phyloP scores from a whole-genome alignment of 2,329 filamentous ascomycete genomes.

The Exophiala bonariae region DNA sequence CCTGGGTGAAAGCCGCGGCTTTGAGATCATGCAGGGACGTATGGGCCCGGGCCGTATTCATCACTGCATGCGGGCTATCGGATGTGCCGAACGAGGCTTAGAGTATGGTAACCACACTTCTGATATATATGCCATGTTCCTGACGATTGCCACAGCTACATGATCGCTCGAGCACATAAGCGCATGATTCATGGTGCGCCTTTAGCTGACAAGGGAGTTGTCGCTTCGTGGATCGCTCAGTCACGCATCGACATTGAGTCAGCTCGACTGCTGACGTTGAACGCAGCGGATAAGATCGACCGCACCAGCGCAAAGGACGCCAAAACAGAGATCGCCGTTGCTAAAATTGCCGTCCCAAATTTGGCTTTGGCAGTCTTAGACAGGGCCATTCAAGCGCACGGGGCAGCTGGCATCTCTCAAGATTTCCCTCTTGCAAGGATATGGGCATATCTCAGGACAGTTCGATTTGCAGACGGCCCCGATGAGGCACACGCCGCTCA shows the following conservation, averaged over 20 bases:
- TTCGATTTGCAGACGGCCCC: constrained; percentile 86
- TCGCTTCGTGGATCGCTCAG: constrained; percentile 90
- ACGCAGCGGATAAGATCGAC: constrained; percentile 95
- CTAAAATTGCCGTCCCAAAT: constrained; percentile 88
- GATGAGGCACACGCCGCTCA: constrained; percentile 85
- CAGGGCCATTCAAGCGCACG: constrained; percentile 89
- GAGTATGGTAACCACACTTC: constrained; percentile 1
- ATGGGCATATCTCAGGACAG: constrained; percentile 77
- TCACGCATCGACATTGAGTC: constrained; percentile 93
- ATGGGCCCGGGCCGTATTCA: constrained; percentile 95
- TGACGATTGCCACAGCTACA: no score
- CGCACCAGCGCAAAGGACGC: constrained; percentile 82
- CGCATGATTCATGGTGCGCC: constrained; percentile 92
- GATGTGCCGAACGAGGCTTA: constrained; percentile 35
- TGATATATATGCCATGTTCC: no score
- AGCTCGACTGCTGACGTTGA: constrained; percentile 83
- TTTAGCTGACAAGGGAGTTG: constrained; percentile 85
- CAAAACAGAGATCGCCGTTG: constrained; percentile 89
- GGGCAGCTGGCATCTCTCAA: constrained; percentile 86
- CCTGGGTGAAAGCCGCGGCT: constrained; percentile 88
- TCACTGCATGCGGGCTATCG: constrained; percentile 94
- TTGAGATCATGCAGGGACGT: constrained; percentile 97
- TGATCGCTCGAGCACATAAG: constrained; percentile 81
- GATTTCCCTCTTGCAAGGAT: constrained; percentile 81
- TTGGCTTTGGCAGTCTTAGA: constrained; percentile 86